Conservation (phyloP, 1,284 basidiomycete genomes). For the Puccinia brachypodii region DNA sequence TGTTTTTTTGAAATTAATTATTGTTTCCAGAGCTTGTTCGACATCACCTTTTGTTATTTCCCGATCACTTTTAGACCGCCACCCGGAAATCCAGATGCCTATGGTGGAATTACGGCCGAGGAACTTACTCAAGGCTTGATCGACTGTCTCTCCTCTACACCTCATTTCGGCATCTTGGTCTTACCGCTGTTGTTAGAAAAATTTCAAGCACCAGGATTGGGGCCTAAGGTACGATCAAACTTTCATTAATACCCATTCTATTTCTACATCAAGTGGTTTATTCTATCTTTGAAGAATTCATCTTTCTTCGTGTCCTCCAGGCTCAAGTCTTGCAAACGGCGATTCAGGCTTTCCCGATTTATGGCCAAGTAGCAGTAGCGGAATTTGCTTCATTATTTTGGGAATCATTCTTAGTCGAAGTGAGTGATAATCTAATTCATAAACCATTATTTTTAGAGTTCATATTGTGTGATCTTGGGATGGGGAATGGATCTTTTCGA, state of each 20-base stretch:
- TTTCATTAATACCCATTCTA: background rate
- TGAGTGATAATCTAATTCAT: slow-evolving; percentile 55
- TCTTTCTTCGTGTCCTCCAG: background rate
- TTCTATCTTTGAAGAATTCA: background rate
- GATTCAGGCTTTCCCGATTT: slow-evolving; percentile 68
- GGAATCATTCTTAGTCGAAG: slow-evolving; percentile 84
- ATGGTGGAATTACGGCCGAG: slow-evolving; percentile 82
- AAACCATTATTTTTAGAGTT: background rate
- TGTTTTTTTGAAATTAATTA: background rate
- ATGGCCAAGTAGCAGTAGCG: slow-evolving; percentile 68
- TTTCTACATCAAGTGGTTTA: background rate
- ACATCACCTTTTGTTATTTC: slow-evolving; percentile 97
- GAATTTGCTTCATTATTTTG: slow-evolving; percentile 73
- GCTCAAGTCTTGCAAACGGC: slow-evolving; percentile 24
- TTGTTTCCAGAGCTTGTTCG: slow-evolving; percentile 83
- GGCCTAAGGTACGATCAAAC: slow-evolving; percentile 65
- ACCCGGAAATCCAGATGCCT: slow-evolving; percentile 73
- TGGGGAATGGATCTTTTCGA: background rate
- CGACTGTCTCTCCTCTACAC: slow-evolving; percentile 72
- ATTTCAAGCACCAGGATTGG: slow-evolving; percentile 75
- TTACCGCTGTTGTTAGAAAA: slow-evolving; percentile 91
- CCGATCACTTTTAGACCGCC: slow-evolving; percentile 96
- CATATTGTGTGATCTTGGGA: slow-evolving; percentile 16
- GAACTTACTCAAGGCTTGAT: slow-evolving; percentile 74
- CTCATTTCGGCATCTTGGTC: slow-evolving; percentile 78